These are phyloP conservation scores for Boehmeria nivea DNA, from an alignment of 306 rosid species.

Conservation along the genomic window DNA sequence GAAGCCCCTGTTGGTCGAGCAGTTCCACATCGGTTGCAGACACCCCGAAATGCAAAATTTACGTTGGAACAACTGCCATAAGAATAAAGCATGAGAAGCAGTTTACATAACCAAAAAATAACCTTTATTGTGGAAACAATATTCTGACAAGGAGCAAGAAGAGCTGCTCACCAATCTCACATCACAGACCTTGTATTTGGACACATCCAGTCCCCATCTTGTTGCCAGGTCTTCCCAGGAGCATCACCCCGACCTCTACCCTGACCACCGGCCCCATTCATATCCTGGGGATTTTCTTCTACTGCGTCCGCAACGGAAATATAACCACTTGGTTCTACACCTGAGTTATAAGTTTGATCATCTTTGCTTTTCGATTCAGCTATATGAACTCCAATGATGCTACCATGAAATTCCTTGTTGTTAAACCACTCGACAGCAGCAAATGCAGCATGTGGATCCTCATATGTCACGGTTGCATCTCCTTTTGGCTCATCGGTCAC, in stretches of 20 bases:
- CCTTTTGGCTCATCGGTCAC: slow-evolving; percentile 92
- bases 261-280: slow-evolving; percentile 53
- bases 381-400: slow-evolving; percentile 69
- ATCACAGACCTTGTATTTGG: slow-evolving; percentile 99
- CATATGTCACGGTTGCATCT: slow-evolving; percentile 95
- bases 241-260: slow-evolving; percentile 75
- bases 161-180: slow-evolving; percentile 99
- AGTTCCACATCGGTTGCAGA: slow-evolving; percentile 96
- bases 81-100: slow-evolving; percentile 32
- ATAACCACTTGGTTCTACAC: slow-evolving; percentile 45
- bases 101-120: slow-evolving; percentile 10
- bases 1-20: slow-evolving; percentile 91
- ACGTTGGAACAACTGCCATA: slow-evolving; percentile 80
- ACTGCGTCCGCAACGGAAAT: slow-evolving; percentile 34
- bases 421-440: slow-evolving; percentile 99
- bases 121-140: slow-evolving; percentile 1
- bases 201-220: slow-evolving; percentile 97
- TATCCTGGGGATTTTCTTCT: slow-evolving; percentile 48
- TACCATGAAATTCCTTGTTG: slow-evolving; percentile 90
- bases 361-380: slow-evolving; percentile 93
- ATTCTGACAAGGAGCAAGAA: slow-evolving; percentile 55
- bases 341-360: slow-evolving; percentile 46
- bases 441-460: slow-evolving; percentile 93
- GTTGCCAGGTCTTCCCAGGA: slow-evolving; percentile 92
- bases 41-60: slow-evolving; percentile 99